A percentile compares a stretch with the other conserved stretches of the same genome.
These are phyloP conservation scores for Trichoderma asperellum DNA, from an alignment of 2,329 filamentous ascomycete species.

Conservation along the genomic window DNA sequence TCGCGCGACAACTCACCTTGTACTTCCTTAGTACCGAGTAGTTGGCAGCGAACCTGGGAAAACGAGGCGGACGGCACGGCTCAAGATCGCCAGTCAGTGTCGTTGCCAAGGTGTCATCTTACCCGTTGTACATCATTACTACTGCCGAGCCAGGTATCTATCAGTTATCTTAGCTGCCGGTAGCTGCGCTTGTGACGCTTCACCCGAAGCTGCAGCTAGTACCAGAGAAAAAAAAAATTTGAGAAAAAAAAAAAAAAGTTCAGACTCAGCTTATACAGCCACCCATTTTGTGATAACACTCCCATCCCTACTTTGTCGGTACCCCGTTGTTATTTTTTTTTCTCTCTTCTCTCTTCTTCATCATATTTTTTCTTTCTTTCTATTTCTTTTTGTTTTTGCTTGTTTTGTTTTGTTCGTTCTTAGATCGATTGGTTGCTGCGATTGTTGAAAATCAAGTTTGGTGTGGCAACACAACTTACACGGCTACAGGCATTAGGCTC, in stretches of 20 bases:
- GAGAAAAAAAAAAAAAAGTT: neutral
- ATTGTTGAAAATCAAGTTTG: neutral
- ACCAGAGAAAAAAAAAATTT: neutral
- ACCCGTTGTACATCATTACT: neutral
- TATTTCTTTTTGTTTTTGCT: neutral
- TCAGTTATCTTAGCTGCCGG: slow-evolving; percentile 4
- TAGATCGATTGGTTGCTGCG: neutral
- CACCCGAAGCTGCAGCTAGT: slow-evolving; percentile 19
- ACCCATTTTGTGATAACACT: slow-evolving; percentile 7
- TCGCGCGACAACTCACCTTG: neutral
- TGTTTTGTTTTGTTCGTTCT: neutral
- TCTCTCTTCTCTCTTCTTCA: neutral
- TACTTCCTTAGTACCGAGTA: neutral
- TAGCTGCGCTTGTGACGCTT: slow-evolving; percentile 19
- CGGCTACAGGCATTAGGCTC: neutral
- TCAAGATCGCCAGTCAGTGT: slow-evolving; percentile 10
- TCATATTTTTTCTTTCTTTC: neutral
- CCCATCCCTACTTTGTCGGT: neutral
- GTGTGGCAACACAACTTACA: slow-evolving; percentile 20
- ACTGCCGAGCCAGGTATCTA: neutral
- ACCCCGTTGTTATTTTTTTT: neutral
- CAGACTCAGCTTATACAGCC: slow-evolving; percentile 17
- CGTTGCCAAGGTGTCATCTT: slow-evolving; percentile 17
- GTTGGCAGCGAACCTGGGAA: neutral
- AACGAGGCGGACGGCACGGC: slow-evolving; percentile 7